phyloP scores from a whole-genome alignment of 2,329 filamentous ascomycete species.

The Scedosporium minutisporum region DNA sequence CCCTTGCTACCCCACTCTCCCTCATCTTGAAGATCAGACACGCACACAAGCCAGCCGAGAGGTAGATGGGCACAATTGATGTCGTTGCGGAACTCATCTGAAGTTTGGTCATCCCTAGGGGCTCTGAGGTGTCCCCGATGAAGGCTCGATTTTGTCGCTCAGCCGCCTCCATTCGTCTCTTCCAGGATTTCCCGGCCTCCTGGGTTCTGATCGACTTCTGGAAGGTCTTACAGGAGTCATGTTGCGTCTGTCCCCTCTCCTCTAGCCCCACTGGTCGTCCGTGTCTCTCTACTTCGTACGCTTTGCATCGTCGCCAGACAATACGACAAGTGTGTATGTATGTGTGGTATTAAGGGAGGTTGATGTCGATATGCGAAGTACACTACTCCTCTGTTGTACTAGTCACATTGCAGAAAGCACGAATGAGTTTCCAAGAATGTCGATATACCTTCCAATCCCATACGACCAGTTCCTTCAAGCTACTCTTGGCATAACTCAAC shows the following conservation, averaged over 20 bases:
- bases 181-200: background rate
- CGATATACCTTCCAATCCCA: too few species aligned
- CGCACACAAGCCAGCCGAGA: constrained; percentile 8
- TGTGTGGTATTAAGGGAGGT: background rate
- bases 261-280: background rate
- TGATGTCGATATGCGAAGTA: background rate
- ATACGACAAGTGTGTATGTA: too few species aligned
- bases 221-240: background rate
- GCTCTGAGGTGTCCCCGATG: background rate
- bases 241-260: background rate
- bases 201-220: constrained; percentile 1
- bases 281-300: too few species aligned
- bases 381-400: background rate
- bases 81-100: background rate
- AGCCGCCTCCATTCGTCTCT: background rate
- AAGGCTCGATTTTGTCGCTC: background rate
- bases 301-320: too few species aligned
- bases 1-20: constrained; percentile 10
- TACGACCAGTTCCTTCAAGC: too few species aligned
- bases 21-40: constrained; percentile 18
- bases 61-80: background rate
- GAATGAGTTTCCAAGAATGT: background rate
- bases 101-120: background rate
- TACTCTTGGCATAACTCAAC: too few species aligned
- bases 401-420: background rate